Conservation (phyloP, 148 eudicot species). For the Heliosperma pusillum region DNA sequence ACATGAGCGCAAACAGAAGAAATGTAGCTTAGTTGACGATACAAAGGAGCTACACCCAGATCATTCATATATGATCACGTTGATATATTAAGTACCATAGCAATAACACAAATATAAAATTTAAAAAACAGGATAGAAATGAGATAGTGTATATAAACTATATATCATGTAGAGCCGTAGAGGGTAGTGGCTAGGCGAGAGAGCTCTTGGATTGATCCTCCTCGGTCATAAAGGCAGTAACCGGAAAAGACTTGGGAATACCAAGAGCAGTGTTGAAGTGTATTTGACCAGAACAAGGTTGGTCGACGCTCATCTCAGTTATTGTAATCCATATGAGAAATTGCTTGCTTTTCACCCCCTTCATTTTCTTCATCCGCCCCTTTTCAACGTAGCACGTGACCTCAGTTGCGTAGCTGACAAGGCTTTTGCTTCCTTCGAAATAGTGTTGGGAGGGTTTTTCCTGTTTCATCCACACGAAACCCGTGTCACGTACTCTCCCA, state of each 20-base stretch:
- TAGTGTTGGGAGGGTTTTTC: slow-evolving; percentile 67
- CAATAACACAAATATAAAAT: no score
- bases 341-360: slow-evolving; percentile 78
- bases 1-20: no score
- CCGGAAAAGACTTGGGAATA: slow-evolving; percentile 61
- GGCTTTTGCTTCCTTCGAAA: slow-evolving; percentile 48
- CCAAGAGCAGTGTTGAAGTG: slow-evolving; percentile 67
- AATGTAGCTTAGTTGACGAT: no score
- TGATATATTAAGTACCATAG: no score
- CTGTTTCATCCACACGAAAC: slow-evolving; percentile 92
- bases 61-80: no score
- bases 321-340: slow-evolving; percentile 71
- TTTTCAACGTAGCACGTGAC: slow-evolving; percentile 72
- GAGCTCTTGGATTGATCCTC: slow-evolving; percentile 44
- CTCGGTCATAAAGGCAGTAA: slow-evolving; percentile 61
- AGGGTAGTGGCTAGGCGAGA: no score
- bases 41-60: no score
- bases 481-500: slow-evolving; percentile 69
- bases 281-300: slow-evolving; percentile 39
- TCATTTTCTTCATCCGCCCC: slow-evolving; percentile 73
- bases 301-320: slow-evolving; percentile 67
- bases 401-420: slow-evolving; percentile 60
- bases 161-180: no score
- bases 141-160: no score
- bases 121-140: no score